phyloP scores from a whole-genome alignment of 225 moss, liverwort and hornwort species.

The Thuidium tamariscinum region DNA sequence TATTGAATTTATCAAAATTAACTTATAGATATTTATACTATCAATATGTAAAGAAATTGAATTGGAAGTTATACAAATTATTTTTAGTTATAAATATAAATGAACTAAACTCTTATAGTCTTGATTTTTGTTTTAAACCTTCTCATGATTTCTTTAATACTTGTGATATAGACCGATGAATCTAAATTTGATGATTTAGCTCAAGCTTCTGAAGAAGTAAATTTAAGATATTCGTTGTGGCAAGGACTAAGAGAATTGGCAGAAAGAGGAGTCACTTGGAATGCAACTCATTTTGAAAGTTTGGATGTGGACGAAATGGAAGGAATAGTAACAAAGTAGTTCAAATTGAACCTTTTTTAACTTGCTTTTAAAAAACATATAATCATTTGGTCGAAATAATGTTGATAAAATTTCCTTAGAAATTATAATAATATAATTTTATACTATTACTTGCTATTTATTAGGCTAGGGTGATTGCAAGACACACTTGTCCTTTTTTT shows the following conservation, averaged over 20 bases:
- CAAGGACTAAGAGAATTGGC: conserved; percentile 54
- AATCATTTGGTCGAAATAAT: background rate
- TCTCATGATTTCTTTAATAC: fast-evolving
- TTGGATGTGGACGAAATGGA: conserved; percentile 65
- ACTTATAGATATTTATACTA: fast-evolving
- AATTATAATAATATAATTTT: background rate
- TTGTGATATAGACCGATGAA: conserved; percentile 36
- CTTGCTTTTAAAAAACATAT: fast-evolving
- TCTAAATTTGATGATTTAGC: conserved; percentile 76
- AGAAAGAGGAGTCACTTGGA: conserved; percentile 55
- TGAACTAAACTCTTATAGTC: too few relatives aligned
- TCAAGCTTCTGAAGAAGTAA: conserved; percentile 83
- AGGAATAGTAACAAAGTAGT: conserved; percentile 57
- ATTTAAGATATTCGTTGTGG: conserved; percentile 62
- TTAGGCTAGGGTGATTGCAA: too few relatives aligned
- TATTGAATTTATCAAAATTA: too few relatives aligned
- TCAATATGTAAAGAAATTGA: fast-evolving
- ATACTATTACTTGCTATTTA: too few relatives aligned
- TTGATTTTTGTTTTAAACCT: too few relatives aligned
- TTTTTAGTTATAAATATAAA: too few relatives aligned
- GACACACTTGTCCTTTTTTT: too few relatives aligned
- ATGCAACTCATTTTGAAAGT: conserved; percentile 85
- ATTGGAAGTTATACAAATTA: fast-evolving
- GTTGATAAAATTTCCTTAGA: fast-evolving
- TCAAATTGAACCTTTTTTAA: background rate